Percentiles rank a stretch among this genome's conserved stretches.
These are phyloP conservation scores for Perkinsus olseni DNA, from an alignment of 169 alveolate species.

Conservation along the genomic window DNA sequence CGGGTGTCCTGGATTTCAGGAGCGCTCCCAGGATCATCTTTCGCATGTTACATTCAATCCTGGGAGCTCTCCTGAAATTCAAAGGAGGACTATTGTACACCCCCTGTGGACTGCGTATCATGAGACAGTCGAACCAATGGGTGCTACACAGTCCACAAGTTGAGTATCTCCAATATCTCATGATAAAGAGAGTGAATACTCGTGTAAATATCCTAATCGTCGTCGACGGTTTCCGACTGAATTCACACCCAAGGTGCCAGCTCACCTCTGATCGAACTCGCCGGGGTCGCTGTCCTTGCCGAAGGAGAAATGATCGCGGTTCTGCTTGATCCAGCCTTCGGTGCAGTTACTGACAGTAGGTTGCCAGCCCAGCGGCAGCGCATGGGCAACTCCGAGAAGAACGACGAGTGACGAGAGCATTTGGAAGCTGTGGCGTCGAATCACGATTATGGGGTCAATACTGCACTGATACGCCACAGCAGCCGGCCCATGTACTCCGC, in stretches of 20 bases:
- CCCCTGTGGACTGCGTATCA: not conserved
- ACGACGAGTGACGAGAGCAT: not conserved
- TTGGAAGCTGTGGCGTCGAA: too few relatives aligned
- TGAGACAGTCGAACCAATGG: not conserved
- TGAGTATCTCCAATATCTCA: not conserved
- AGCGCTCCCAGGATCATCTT: not conserved
- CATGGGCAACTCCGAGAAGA: not conserved
- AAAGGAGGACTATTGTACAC: not conserved
- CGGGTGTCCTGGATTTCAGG: not conserved
- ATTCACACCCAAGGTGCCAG: too few relatives aligned
- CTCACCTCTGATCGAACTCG: not conserved
- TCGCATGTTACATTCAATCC: not conserved
- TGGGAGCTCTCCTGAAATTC: not conserved
- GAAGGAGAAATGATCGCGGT: not conserved
- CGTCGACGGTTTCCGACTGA: not conserved
- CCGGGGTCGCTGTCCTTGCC: not conserved
- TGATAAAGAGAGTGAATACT: not conserved
- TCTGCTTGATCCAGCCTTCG: not conserved
- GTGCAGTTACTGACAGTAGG: not conserved
- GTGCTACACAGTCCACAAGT: not conserved
- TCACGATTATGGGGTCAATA: too few relatives aligned
- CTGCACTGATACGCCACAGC: too few relatives aligned
- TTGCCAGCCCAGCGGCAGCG: not conserved
- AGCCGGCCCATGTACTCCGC: too few relatives aligned
- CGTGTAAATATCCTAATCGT: not conserved